Conservation (phyloP, 2,329 filamentous ascomycete genomes). For the Penicillium decumbens region DNA sequence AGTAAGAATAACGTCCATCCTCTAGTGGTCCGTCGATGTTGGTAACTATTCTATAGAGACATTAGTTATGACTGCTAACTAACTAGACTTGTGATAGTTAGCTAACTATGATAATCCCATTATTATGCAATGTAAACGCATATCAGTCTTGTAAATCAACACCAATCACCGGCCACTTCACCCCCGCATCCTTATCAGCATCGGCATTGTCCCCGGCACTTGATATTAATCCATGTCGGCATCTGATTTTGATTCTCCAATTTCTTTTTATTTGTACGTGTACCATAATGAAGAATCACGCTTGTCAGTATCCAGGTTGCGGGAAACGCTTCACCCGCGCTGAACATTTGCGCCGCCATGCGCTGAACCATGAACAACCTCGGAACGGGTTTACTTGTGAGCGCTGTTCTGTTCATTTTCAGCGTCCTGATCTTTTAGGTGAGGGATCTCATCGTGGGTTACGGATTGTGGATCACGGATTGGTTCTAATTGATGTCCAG, state of each 20-base stretch:
- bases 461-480: too few relatives aligned
- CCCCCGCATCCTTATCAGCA: conserved; percentile 20
- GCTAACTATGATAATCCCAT: too few relatives aligned
- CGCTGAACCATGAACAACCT: conserved; percentile 53
- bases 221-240: not conserved
- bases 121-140: not conserved
- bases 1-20: too few relatives aligned
- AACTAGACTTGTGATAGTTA: too few relatives aligned
- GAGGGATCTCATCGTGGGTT: conserved; percentile 18
- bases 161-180: conserved; percentile 6
- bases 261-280: not conserved
- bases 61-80: too few relatives aligned
- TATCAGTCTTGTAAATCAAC: not conserved
- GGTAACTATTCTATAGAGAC: too few relatives aligned
- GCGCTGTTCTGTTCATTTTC: conserved; percentile 58
- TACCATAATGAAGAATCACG: conserved; percentile 11
- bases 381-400: conserved; percentile 51
- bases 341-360: conserved; percentile 57
- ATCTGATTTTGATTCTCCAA: not conserved
- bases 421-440: conserved; percentile 57
- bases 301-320: conserved; percentile 14
- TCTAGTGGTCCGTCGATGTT: too few relatives aligned
- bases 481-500: conserved; percentile 34
- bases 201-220: conserved; percentile 3
- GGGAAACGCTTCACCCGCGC: conserved; percentile 49